A percentile compares a stretch with the other conserved stretches of the same genome.
Conservation (phyloP, 2,329 filamentous ascomycete genomes). For the Volutella citrinella region DNA sequence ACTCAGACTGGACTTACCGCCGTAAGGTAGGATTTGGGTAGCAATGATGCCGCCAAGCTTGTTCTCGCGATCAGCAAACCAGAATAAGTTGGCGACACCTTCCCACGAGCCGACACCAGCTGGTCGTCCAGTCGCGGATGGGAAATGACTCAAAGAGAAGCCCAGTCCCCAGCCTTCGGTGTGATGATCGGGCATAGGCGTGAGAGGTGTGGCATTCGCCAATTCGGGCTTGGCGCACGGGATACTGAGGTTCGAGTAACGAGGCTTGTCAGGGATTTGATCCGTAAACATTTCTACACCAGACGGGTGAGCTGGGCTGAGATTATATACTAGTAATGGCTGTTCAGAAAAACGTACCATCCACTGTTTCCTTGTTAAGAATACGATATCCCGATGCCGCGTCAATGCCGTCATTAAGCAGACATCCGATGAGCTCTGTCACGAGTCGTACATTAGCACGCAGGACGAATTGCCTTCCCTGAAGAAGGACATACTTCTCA, state of each 20-base stretch:
- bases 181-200: constrained; percentile 4
- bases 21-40: constrained; percentile 8
- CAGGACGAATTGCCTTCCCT: not conserved
- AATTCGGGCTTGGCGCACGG: constrained; percentile 3
- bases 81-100: constrained; percentile 9
- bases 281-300: constrained; percentile 14
- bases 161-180: constrained; percentile 11
- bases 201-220: constrained; percentile 4
- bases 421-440: constrained; percentile 2
- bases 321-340: not conserved
- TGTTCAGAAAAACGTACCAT: constrained; percentile 1
- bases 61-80: constrained; percentile 10
- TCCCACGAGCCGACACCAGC: constrained; percentile 7
- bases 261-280: constrained; percentile 8
- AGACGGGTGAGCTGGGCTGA: no score
- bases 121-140: constrained; percentile 1
- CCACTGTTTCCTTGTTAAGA: constrained; percentile 1
- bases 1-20: constrained; percentile 4
- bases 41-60: constrained; percentile 6
- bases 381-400: not conserved
- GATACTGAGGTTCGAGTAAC: constrained; percentile 1
- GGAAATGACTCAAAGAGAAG: constrained; percentile 9
- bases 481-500: constrained; percentile 1
- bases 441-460: not conserved
- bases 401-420: constrained; percentile 6